phyloP scores from a whole-genome alignment of 257 asterid genomes.

The Petrea volubilis region DNA sequence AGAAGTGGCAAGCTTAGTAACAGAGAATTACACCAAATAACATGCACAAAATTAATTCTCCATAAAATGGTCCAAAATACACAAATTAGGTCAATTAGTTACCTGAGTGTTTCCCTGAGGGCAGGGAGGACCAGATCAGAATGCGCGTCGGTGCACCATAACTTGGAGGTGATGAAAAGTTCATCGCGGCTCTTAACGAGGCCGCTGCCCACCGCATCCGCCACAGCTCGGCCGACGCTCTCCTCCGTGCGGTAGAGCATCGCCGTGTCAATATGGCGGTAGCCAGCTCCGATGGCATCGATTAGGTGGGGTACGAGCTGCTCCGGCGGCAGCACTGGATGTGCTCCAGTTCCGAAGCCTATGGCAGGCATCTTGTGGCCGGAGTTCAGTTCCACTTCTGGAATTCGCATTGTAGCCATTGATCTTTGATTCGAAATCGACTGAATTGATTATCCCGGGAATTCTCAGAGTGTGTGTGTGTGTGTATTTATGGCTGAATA shows the following conservation, averaged over 20 bases:
- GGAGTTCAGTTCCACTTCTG: conserved; percentile 30
- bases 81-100: neutral
- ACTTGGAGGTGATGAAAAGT: conserved; percentile 51
- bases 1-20: too few relatives aligned
- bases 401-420: conserved; percentile 18
- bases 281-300: conserved; percentile 46
- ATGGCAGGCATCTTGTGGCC: conserved; percentile 46
- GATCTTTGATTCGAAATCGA: neutral
- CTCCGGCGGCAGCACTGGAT: conserved; percentile 30
- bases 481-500: too few relatives aligned
- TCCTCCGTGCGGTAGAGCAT: conserved; percentile 42
- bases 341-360: conserved; percentile 34
- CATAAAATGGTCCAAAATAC: neutral
- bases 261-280: conserved; percentile 65
- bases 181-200: conserved; percentile 39
- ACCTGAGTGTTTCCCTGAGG: conserved; percentile 43
- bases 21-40: too few relatives aligned
- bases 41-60: neutral
- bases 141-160: conserved; percentile 36
- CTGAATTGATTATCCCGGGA: neutral
- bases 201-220: conserved; percentile 33
- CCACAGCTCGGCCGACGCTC: conserved; percentile 45
- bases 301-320: conserved; percentile 27
- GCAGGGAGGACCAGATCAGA: conserved; percentile 48
- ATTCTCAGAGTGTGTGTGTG: too few relatives aligned